Evolutionary conservation across 2,329 filamentous ascomycete species (phyloP), one percentile per base, ranked within the genome.

Genomic region (Didymellaceae sp.): DNA sequence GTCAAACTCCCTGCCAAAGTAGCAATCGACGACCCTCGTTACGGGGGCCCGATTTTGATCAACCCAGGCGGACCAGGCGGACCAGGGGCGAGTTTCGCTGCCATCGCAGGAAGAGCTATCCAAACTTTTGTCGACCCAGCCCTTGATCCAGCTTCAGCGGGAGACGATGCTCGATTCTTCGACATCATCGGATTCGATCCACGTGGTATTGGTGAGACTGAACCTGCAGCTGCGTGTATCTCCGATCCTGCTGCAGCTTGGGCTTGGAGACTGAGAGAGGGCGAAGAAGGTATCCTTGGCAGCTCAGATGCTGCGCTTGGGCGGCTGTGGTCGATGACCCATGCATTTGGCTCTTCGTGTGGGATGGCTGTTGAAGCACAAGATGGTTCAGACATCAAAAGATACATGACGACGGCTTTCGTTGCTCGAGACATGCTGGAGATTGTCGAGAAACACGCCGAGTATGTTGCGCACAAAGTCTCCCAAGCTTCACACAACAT

Each of bases 351-450:
- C 3, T 37, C 59, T 11, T 65, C 63, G 3, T 73, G 70, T 54
- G 63, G 63, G 17, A 37, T 60, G 14, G 45, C 57, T 2, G 44
- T 59, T n/a, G 61, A 59, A 1, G 56, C 58, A 5, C 63, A 62
- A 30, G 57, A 66, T 26, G 73, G 59, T 3, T 58, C 64, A 2
- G 60, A 77, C 30, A 75, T 77, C 55, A 74, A 73, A 52, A 65
- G 71, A 38, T 78, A 77, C 58, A 66, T 78, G 35, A 75, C 74
- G 13, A 81, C 79, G 0, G 75, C 77, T 1, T 75, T 73, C 18
- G 76, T 78, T 2, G 78, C 77, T 2, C 66, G 74, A 30, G 79
- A 82, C 52, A 80, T 82, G 77, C 62, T 82, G 6, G 73, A 76
- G 31, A 72, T 82, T 26, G 67, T 76, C 9, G 78, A 82, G 52